Base-by-base conservation (phyloP, 2,329 filamentous ascomycete genomes). In the Didymella arachidicola region DNA sequence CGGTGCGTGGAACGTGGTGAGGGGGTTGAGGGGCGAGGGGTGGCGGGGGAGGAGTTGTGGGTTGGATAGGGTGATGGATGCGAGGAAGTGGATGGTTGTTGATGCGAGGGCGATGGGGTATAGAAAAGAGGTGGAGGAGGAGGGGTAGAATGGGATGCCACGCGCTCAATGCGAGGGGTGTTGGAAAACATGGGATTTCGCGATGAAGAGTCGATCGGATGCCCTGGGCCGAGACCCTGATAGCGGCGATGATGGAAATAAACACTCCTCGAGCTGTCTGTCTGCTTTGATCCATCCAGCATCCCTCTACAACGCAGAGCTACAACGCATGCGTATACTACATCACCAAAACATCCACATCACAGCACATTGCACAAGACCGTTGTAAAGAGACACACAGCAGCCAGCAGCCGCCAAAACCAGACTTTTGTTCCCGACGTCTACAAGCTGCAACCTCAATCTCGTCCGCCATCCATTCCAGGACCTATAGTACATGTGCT, bases 1-100 rank as follows among this genome's bases (percentile, higher is more conserved):
- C 22, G 82, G 81, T 53, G 87, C 83, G 6, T 84, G 83, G 72
- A 75, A 86, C 61, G 77, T 86, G n/a, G 84, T 74, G 49, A 61
- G 76, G 78, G 68, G 77, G 53, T 38, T 76, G 42, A 68, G 64
- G 38, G 66, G 63, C 50, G 75, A 67, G 27, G 74, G 69, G 44
- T 73, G 68, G 67, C 67, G 65, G 48, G 67, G 72, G 25, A 65
- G 65, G 14, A 65, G 61, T 19, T 69, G 66, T 36, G 73, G 72
- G 0, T 52, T 76, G 27, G 73, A 73, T 2, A 58, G 59, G 30
- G 61, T 61, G 6, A 29, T 59, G 34, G 65, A 71, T 49, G 30
- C 54, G 2, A 55, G 65, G 44, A 34, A 53, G 6, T 70, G 65
- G 68, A 29, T 22, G 11, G 34, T 43, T 2, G n/a, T 59, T 7